Percentiles rank a stretch among this genome's conserved stretches.
Evolutionary conservation across 208 protist species (phyloP).

Genomic region (Wallacemonas collosoma): DNA sequence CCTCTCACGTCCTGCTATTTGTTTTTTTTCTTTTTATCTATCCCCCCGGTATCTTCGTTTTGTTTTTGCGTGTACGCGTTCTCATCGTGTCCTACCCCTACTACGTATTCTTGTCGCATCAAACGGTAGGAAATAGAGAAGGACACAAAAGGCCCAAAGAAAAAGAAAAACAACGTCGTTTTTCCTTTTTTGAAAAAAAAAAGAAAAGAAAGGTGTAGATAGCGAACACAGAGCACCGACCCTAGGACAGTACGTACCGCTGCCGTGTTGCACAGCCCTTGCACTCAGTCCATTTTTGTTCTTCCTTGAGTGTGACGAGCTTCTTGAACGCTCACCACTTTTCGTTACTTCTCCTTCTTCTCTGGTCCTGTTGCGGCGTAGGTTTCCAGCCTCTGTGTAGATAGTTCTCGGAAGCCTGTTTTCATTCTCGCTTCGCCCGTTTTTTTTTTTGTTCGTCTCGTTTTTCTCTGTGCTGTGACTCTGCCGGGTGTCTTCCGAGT

Average conservation of each 20-base stretch:
- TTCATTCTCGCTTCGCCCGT: not conserved
- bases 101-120: no score
- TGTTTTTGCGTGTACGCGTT: not conserved
- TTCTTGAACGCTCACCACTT: no score
- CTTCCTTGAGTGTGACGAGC: no score
- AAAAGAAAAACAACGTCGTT: not conserved
- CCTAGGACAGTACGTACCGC: no score
- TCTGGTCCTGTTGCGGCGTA: not conserved
- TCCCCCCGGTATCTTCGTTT: not conserved
- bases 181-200: not conserved
- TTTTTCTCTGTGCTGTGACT: not conserved
- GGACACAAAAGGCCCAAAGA: no score
- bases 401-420: conserved; percentile 1
- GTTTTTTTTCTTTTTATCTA: conserved; percentile 21
- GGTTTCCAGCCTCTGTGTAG: not conserved
- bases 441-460: conserved; percentile 10
- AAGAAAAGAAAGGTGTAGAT: no score
- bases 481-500: no score
- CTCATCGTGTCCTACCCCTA: no score
- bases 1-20: not conserved
- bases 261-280: no score
- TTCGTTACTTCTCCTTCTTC: not conserved
- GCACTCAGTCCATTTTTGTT: no score
- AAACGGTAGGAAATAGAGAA: no score
- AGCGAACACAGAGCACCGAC: no score